Base-by-base conservation (phyloP, 345 rosid genomes). In the Kandelia obovata region DNA sequence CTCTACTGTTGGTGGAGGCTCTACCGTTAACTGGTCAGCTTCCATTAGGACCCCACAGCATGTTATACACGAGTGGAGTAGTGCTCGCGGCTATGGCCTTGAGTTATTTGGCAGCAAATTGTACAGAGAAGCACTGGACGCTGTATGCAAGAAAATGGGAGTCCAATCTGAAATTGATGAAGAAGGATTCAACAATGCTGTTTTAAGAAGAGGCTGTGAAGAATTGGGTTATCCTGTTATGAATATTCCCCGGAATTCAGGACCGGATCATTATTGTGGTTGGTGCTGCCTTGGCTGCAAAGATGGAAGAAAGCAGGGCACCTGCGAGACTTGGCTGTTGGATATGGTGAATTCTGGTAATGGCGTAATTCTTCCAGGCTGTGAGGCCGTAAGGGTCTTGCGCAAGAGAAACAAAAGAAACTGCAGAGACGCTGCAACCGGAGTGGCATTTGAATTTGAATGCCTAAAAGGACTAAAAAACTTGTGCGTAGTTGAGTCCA, bases 1-100 rank as follows among this genome's bases (percentile, higher is more conserved):
- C 6, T 87, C 96, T 0, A 90, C 96, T 0, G 94, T 92, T 16
- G 96, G 96, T 64, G 98, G 98, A 4, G 98, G 95, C 11, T 92
- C 96, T 0, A 72, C 98, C 0, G 73, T 92, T 67, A 92, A 92
- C 69, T 92, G 98, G 96, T 90, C 96, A 0, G 96, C 96, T 52
- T 90, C 95, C 0, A 69, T 92, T 6, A 80, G 66, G 66, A 88
- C 96, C 60, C 98, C 98, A 0, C 77, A 79, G n/a, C 86, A 88
- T 68, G 96, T 92, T 30, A 80, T 79, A 61, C 78, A 87, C 0
- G 96, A 92, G 71, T 92, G 98, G 96, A 66, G 72, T 25, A 76
- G 77, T 5, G 17, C 49, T 43, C 49, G 17, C 16, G 27, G 67
- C 20, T 66, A 71, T 27, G 71, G 73, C 15, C 80, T 92, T 0